Evolutionary conservation across 768 basidiomycete genomes (phyloP), one percentile per base, ranked within the genome.

Genomic region (Strobilomyces dryophilus): DNA sequence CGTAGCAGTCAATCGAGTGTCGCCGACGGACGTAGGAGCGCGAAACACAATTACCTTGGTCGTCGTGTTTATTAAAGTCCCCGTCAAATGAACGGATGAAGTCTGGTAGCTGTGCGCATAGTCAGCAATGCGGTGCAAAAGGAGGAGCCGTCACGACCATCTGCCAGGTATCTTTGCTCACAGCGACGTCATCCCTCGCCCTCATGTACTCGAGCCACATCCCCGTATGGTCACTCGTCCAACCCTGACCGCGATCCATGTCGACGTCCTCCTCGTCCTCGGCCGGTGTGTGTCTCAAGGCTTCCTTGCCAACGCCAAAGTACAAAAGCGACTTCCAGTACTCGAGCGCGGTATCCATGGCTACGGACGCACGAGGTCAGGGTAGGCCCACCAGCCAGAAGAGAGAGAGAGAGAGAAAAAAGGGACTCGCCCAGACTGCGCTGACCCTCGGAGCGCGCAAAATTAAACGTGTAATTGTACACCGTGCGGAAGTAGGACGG

Each of bases 111-210:
- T 92, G 64, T 40, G 52, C 4, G 52, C 50, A 29, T 47, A 36
- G 41, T 61, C 49, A 61, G 54, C 44, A 18, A 8, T 15, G 46
- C 43, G 15, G 44, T 29, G 31, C 36, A 26, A 45, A 34, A 47
- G 48, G 27, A 35, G 44, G n/a, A n/a, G n/a, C 71, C 32, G 3
- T 35, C 10, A 18, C 40, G 45, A 89, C 91, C 90, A 93, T 92
- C 47, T 76, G 70, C 92, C 91, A 93, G 17, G 88, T 89, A 71
- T 92, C 92, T 71, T 88, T 90, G 72, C 89, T 92, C 31, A 95
- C 79, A 5, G 89, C 91, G 64, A 87, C 87, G 20, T 75, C 75
- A 1, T 82, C 83, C 58, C 80, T 84, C 64, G 79, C 73, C 8
- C 46, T 56, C 66, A 94, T 68, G 66, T 83, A 95, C n/a, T 85